Evolutionary conservation across 768 basidiomycete genomes (phyloP).

Genomic region (Amanita fuliginea): DNA sequence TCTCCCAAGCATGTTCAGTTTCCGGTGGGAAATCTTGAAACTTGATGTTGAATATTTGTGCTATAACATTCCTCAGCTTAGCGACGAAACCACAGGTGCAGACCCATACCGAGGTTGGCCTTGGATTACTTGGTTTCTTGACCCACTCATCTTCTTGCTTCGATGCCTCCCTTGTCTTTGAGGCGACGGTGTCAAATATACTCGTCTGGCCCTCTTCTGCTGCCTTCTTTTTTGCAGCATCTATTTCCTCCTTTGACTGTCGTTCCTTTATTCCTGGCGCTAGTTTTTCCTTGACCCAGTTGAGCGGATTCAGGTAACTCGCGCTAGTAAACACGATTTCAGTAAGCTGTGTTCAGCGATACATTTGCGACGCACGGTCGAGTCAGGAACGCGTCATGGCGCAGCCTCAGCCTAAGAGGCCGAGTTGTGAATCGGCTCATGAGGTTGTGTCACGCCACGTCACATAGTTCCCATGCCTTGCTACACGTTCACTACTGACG

Average conservation of each 20-base stretch:
- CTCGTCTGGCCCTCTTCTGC: slow-evolving; percentile 32
- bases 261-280: slow-evolving; percentile 35
- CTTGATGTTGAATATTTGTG: slow-evolving; percentile 89
- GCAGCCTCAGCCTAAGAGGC: not conserved
- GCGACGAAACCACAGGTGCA: not conserved
- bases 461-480: not conserved
- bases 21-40: slow-evolving; percentile 91
- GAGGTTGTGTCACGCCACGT: not conserved
- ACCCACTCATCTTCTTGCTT: slow-evolving; percentile 7
- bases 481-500: slow-evolving; percentile 2
- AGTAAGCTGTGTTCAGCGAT: slow-evolving; percentile 1
- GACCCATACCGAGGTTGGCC: slow-evolving; percentile 18
- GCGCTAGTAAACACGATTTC: slow-evolving; percentile 15
- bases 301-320: slow-evolving; percentile 46
- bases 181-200: slow-evolving; percentile 35
- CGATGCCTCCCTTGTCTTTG: slow-evolving; percentile 13
- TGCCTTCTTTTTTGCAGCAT: slow-evolving; percentile 33
- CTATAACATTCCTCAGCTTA: slow-evolving; percentile 24
- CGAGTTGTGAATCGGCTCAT: not conserved
- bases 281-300: slow-evolving; percentile 55
- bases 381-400: slow-evolving; percentile 11
- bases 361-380: slow-evolving; percentile 28
- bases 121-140: slow-evolving; percentile 14
- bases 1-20: slow-evolving; percentile 78
- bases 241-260: slow-evolving; percentile 31